phyloP scores from a whole-genome alignment of 2,329 filamentous ascomycete genomes.

The Aotearoamyces nothofagi region DNA sequence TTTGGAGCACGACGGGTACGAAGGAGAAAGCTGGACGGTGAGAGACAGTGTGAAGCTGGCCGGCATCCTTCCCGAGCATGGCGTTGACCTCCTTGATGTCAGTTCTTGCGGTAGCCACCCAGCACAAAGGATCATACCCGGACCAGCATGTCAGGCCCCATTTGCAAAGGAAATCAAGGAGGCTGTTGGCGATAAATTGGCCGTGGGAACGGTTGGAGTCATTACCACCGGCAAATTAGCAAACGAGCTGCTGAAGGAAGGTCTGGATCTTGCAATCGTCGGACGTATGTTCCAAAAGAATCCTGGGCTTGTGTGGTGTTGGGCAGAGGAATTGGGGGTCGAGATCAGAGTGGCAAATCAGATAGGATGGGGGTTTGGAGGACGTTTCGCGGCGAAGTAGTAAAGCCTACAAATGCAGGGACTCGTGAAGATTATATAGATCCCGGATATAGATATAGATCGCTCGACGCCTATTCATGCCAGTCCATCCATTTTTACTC shows the following conservation, averaged over 20 bases:
- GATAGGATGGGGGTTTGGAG: conserved; percentile 39
- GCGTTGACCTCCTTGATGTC: conserved; percentile 64
- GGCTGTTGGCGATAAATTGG: conserved; percentile 44
- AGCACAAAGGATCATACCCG: conserved; percentile 37
- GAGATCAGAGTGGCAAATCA: conserved; percentile 33
- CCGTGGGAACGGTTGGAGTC: conserved; percentile 31
- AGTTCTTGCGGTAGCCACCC: conserved; percentile 51
- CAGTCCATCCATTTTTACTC: too few relatives aligned
- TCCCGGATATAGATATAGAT: too few relatives aligned
- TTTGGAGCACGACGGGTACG: conserved; percentile 44
- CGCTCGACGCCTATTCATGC: too few relatives aligned
- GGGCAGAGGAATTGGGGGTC: conserved; percentile 35
- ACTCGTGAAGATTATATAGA: too few relatives aligned
- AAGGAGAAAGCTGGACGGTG: conserved; percentile 48
- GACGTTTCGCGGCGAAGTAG: conserved; percentile 15
- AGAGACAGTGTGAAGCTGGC: conserved; percentile 51
- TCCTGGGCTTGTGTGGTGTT: conserved; percentile 37
- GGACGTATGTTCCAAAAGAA: conserved; percentile 43
- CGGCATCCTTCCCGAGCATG: conserved; percentile 42
- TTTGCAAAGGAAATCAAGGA: conserved; percentile 59
- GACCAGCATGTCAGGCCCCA: conserved; percentile 54
- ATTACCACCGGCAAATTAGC: conserved; percentile 30
- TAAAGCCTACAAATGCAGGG: too few relatives aligned
- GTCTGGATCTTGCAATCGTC: conserved; percentile 32
- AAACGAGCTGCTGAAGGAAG: conserved; percentile 29